Conservation (phyloP, 257 asterid genomes). For the Lycium barbarum region DNA sequence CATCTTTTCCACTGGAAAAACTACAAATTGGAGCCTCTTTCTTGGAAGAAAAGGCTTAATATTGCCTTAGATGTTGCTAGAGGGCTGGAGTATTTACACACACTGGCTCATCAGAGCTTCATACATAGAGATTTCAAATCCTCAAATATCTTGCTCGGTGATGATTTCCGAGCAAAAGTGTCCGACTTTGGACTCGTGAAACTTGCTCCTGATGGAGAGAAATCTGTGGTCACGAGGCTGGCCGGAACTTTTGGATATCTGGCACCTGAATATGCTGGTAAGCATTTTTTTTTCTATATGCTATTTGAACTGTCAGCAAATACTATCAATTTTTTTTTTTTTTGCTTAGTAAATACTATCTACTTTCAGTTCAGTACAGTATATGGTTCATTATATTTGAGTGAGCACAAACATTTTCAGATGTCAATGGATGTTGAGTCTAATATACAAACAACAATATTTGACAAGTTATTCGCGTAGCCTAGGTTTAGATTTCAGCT, state of each 20-base stretch:
- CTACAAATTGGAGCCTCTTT: conserved; percentile 74
- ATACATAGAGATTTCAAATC: conserved; percentile 89
- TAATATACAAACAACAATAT: too few species aligned
- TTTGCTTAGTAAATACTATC: neutral
- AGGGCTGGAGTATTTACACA: conserved; percentile 86
- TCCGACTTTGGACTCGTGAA: conserved; percentile 93
- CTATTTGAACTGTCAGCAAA: neutral
- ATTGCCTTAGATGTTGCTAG: conserved; percentile 91
- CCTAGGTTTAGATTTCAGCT: neutral
- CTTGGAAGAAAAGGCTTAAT: conserved; percentile 88
- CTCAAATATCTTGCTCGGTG: conserved; percentile 81
- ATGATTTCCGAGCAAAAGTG: conserved; percentile 81
- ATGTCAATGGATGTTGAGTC: too few species aligned
- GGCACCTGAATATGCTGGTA: conserved; percentile 96
- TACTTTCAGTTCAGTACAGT: neutral
- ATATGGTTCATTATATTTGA: neutral
- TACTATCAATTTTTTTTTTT: too few species aligned
- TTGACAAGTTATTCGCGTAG: conserved; percentile 42
- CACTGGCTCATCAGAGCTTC: conserved; percentile 80
- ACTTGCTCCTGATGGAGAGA: conserved; percentile 87
- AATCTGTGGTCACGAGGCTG: conserved; percentile 77
- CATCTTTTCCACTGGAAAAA: conserved; percentile 87
- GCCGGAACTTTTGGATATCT: conserved; percentile 95
- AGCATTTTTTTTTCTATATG: conserved; percentile 11
- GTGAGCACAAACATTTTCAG: neutral